A percentile compares a stretch with the other conserved stretches of the same genome.
Evolutionary conservation across 208 protist species (phyloP).

Genomic region (Crithidia bombi): DNA sequence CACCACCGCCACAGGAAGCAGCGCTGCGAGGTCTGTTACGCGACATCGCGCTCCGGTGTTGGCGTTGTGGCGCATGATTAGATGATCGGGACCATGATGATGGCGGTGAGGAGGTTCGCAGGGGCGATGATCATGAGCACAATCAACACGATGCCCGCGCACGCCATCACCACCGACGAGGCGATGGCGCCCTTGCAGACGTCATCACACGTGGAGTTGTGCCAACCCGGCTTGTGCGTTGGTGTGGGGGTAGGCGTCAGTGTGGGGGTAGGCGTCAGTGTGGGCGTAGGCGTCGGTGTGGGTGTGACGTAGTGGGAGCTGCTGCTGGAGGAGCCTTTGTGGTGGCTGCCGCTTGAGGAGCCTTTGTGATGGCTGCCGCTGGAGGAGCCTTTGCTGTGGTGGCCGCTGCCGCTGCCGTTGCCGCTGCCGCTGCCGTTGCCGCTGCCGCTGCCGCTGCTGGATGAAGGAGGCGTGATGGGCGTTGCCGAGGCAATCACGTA

Average conservation of each 20-base stretch:
- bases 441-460: constrained; percentile 9
- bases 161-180: constrained; percentile 54
- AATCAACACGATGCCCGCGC: constrained; percentile 27
- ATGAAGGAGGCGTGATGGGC: constrained; percentile 6
- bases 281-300: constrained; percentile 35
- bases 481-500: constrained; percentile 27
- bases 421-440: not conserved
- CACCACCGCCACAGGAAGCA: too few relatives aligned
- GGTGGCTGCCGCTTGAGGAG: constrained; percentile 31
- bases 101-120: constrained; percentile 53
- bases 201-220: constrained; percentile 44
- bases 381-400: constrained; percentile 3
- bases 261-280: constrained; percentile 44
- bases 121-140: constrained; percentile 48
- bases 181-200: constrained; percentile 75
- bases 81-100: constrained; percentile 51
- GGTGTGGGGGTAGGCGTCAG: constrained; percentile 4
- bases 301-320: too few relatives aligned
- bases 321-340: constrained; percentile 40
- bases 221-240: constrained; percentile 23
- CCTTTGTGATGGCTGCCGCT: constrained; percentile 29
- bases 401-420: not conserved
- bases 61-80: constrained; percentile 9
- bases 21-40: too few relatives aligned
- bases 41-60: not conserved